These are phyloP conservation scores for Backusella macrospora DNA, from an alignment of 192 early-diverging fungal species.

Conservation along the genomic window DNA sequence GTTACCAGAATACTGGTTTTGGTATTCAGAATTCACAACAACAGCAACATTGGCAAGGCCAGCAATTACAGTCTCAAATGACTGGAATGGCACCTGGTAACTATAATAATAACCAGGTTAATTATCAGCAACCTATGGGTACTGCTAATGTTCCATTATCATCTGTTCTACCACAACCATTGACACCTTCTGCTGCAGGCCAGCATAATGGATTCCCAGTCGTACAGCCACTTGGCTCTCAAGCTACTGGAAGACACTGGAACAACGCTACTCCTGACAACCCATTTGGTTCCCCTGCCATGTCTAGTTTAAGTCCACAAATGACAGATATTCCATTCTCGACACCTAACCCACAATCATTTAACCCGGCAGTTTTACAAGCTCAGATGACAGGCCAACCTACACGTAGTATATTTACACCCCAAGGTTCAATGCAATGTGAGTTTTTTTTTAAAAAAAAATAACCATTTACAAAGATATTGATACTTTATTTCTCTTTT, in stretches of 20 bases:
- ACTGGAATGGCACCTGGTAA: constrained; percentile 31
- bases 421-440: constrained; percentile 38
- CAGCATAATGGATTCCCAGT: constrained; percentile 16
- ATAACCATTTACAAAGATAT: not conserved
- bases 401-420: constrained; percentile 27
- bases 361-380: constrained; percentile 19
- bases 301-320: constrained; percentile 25
- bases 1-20: not conserved
- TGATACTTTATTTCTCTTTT: not conserved
- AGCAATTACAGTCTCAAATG: constrained; percentile 37
- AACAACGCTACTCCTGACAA: constrained; percentile 41
- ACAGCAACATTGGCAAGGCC: constrained; percentile 19
- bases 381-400: not conserved
- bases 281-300: constrained; percentile 39
- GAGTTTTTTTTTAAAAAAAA: not conserved
- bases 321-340: constrained; percentile 37
- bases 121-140: constrained; percentile 6
- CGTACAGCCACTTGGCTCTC: constrained; percentile 32
- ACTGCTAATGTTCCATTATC: constrained; percentile 26
- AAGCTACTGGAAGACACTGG: constrained; percentile 49
- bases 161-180: constrained; percentile 26
- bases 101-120: constrained; percentile 24
- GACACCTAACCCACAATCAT: constrained; percentile 26
- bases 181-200: constrained; percentile 34
- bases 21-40: not conserved